phyloP scores from a whole-genome alignment of 2,329 filamentous ascomycete genomes.

The Colletotrichum destructivum region DNA sequence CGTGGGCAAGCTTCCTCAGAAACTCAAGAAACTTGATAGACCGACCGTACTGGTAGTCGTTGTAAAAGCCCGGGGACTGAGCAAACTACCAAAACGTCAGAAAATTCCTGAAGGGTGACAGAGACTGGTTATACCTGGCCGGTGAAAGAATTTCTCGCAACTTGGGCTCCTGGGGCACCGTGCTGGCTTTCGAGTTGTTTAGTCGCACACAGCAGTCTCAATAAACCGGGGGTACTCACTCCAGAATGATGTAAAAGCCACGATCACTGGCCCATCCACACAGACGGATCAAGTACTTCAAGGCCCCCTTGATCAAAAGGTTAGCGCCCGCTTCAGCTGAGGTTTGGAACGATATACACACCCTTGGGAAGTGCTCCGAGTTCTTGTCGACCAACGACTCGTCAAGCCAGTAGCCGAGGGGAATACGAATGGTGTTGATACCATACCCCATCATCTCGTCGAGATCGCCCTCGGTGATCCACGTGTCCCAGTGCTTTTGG shows the following conservation, averaged over 20 bases:
- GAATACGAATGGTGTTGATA: slow-evolving; percentile 68
- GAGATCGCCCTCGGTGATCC: slow-evolving; percentile 65
- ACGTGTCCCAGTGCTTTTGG: slow-evolving; percentile 65
- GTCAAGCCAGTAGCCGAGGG: slow-evolving; percentile 70
- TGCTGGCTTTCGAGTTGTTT: slow-evolving; percentile 53
- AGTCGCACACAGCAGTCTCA: not conserved
- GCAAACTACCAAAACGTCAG: slow-evolving; percentile 41
- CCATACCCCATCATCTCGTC: slow-evolving; percentile 64
- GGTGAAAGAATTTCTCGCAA: slow-evolving; percentile 61
- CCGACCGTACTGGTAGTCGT: slow-evolving; percentile 69
- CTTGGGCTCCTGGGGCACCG: slow-evolving; percentile 66
- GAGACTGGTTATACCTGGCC: slow-evolving; percentile 52
- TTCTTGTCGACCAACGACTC: slow-evolving; percentile 62
- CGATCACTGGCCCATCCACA: slow-evolving; percentile 64
- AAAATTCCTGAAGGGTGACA: not conserved
- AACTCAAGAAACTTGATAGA: slow-evolving; percentile 69
- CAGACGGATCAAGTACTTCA: slow-evolving; percentile 62
- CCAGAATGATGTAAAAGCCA: slow-evolving; percentile 68
- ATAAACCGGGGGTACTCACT: slow-evolving; percentile 43
- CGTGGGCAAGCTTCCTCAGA: slow-evolving; percentile 68
- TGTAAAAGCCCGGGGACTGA: slow-evolving; percentile 66
- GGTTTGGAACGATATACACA: not conserved
- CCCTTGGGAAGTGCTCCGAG: slow-evolving; percentile 65
- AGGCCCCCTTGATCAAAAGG: slow-evolving; percentile 54
- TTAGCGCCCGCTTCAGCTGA: not conserved